A percentile compares a stretch with the other conserved stretches of the same genome.
Evolutionary conservation across 2,329 filamentous ascomycete genomes (phyloP).

Genomic region (Dactylellina drechsleri): DNA sequence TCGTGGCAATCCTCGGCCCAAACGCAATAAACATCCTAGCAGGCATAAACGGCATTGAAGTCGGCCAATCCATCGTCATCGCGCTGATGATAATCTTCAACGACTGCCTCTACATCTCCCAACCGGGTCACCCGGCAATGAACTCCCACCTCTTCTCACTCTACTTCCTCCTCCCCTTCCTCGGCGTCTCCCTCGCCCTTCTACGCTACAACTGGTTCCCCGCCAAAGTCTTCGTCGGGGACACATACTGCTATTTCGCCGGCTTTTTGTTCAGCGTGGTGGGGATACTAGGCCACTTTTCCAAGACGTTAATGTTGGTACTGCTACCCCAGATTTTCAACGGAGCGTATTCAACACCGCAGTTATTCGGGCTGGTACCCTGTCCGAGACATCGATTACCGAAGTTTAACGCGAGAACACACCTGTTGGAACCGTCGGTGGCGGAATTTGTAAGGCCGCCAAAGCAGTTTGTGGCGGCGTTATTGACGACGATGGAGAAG

Average conservation of each 20-base stretch:
- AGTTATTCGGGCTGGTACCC: conserved; percentile 87
- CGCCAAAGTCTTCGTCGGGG: conserved; percentile 92
- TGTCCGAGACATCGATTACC: conserved; percentile 94
- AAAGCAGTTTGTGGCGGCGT: conserved; percentile 70
- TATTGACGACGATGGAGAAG: conserved; percentile 74
- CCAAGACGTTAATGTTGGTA: conserved; percentile 90
- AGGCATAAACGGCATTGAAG: conserved; percentile 98
- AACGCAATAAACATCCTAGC: conserved; percentile 99
- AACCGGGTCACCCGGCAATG: conserved; percentile 87
- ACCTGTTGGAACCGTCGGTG: conserved; percentile 84
- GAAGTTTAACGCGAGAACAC: conserved; percentile 84
- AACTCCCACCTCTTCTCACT: conserved; percentile 96
- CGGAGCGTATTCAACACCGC: conserved; percentile 90
- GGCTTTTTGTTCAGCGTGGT: conserved; percentile 99
- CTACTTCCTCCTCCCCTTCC: conserved; percentile 91
- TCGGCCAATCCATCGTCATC: conserved; percentile 91
- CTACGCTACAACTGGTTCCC: conserved; percentile 96
- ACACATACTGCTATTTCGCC: conserved; percentile 99
- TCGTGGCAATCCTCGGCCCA: conserved; percentile 94
- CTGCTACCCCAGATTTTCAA: conserved; percentile 96
- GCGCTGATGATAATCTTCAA: conserved; percentile 84
- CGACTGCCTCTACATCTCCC: conserved; percentile 85
- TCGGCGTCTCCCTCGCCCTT: conserved; percentile 88
- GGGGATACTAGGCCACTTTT: conserved; percentile 95
- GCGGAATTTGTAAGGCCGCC: conserved; percentile 78